Evolutionary conservation across 2,329 filamentous ascomycete species (phyloP).

Genomic region (Talaromyces sp.): DNA sequence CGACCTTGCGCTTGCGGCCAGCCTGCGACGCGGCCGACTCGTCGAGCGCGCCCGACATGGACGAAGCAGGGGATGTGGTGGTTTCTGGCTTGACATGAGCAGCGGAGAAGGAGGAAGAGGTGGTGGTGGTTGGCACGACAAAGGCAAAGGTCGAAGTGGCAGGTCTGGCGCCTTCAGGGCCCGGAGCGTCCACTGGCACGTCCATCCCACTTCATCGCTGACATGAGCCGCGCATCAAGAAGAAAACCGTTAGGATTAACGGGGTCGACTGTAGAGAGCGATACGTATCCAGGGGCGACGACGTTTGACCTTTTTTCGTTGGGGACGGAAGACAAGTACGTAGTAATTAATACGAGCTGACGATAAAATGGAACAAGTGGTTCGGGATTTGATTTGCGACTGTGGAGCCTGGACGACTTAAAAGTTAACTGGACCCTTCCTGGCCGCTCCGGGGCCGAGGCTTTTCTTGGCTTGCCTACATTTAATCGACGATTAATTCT

Average conservation of each 20-base stretch:
- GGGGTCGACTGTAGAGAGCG: no score
- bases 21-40: conserved; percentile 16
- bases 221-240: neutral
- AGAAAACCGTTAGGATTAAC: no score
- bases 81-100: neutral
- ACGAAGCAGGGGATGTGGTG: conserved; percentile 12
- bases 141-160: neutral
- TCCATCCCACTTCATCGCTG: neutral
- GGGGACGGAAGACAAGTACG: neutral
- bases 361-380: neutral
- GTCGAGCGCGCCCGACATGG: conserved; percentile 14
- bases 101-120: neutral
- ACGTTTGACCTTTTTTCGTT: neutral
- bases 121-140: conserved; percentile 2
- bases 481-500: no score
- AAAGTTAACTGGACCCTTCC: no score
- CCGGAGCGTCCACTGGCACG: neutral
- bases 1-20: conserved; percentile 38
- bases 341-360: neutral
- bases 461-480: neutral
- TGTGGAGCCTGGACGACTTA: neutral
- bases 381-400: neutral
- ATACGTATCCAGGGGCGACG: neutral
- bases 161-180: neutral
- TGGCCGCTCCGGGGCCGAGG: neutral